A percentile compares a stretch with the other conserved stretches of the same genome.
Conservation (phyloP, 148 eudicot genomes). For the Diospyros kaki region DNA sequence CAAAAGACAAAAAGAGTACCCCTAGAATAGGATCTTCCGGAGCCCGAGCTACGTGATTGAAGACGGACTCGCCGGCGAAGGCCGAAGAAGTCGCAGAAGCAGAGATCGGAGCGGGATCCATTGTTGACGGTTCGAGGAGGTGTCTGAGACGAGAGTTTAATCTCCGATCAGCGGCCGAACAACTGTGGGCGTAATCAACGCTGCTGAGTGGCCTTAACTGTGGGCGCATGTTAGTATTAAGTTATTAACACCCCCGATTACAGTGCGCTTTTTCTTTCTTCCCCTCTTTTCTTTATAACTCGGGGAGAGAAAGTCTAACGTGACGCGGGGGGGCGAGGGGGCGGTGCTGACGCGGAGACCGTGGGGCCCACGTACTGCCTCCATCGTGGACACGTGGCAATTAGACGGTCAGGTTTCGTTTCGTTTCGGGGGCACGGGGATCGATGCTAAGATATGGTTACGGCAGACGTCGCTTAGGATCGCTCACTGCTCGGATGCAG, state of each 20-base stretch:
- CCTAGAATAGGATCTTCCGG: conserved; percentile 99
- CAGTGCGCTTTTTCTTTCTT: neutral
- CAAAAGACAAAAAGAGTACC: conserved; percentile 31
- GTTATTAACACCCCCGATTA: no score
- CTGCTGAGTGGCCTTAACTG: neutral
- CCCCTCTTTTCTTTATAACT: neutral
- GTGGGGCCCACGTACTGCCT: conserved; percentile 35
- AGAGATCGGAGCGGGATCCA: conserved; percentile 22
- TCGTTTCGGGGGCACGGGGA: no score
- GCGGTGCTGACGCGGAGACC: conserved; percentile 73
- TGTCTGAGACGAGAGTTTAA: conserved; percentile 51
- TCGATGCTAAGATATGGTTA: no score
- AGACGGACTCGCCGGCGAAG: conserved; percentile 44
- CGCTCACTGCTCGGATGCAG: no score
- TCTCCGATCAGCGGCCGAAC: conserved; percentile 49
- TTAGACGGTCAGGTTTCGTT: no score
- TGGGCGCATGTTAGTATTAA: conserved; percentile 19
- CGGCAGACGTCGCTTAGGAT: no score
- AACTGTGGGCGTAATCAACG: conserved; percentile 4
- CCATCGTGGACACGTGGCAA: neutral
- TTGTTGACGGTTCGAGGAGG: conserved; percentile 34
- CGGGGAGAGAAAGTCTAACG: neutral
- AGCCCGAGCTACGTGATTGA: conserved; percentile 63
- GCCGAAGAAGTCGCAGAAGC: conserved; percentile 57
- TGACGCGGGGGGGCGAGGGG: conserved; percentile 3